These are phyloP conservation scores for Porcisia hertigi DNA, from an alignment of 208 protist genomes.

Conservation along the genomic window DNA sequence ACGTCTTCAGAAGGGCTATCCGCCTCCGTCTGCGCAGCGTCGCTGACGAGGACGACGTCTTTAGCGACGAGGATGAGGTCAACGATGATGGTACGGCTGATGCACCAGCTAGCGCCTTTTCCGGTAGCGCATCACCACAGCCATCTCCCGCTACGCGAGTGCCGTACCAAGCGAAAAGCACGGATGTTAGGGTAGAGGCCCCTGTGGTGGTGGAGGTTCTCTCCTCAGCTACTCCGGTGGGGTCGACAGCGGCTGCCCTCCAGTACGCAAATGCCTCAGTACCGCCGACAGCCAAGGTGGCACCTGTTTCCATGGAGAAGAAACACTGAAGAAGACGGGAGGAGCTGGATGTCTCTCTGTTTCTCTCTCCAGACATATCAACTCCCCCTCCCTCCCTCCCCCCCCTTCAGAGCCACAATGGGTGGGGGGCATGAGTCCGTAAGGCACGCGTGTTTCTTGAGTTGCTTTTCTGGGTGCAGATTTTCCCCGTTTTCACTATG, in stretches of 20 bases:
- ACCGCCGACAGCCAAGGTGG: conserved; percentile 19
- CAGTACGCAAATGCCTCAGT: not conserved
- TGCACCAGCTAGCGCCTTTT: not conserved
- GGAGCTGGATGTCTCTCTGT: not conserved
- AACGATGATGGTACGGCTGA: not conserved
- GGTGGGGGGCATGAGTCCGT: too few relatives aligned
- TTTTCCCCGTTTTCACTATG: not conserved
- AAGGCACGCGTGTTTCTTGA: too few relatives aligned
- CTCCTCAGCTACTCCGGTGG: not conserved
- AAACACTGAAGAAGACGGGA: not conserved
- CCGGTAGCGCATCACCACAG: not conserved
- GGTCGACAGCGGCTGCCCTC: not conserved
- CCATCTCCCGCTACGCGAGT: not conserved
- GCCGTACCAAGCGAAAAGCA: conserved; percentile 8
- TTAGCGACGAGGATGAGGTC: conserved; percentile 27
- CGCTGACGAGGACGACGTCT: conserved; percentile 41
- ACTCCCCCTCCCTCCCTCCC: not conserved
- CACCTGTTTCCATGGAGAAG: conserved; percentile 1
- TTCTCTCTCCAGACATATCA: too few relatives aligned
- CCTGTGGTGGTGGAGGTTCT: not conserved
- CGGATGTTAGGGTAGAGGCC: conserved; percentile 16
- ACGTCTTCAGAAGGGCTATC: conserved; percentile 30
- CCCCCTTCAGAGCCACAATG: not conserved
- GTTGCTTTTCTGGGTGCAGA: too few relatives aligned
- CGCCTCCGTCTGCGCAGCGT: conserved; percentile 46